Percentiles rank a stretch among this genome's conserved stretches.
Evolutionary conservation across 768 basidiomycete species (phyloP).

Genomic region (Lactarius psammicola): DNA sequence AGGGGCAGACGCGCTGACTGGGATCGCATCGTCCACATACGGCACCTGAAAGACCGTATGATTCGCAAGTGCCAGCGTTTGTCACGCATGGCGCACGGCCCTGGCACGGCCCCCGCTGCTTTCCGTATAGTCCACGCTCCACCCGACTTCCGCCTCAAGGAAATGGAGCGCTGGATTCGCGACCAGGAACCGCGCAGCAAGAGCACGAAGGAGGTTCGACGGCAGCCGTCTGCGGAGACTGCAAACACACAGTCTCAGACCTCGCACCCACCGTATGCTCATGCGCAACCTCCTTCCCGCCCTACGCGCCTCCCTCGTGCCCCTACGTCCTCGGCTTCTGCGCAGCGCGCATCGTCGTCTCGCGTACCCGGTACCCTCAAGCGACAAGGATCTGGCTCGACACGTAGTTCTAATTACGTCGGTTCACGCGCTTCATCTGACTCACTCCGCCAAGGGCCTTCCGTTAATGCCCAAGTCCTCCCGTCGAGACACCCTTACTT

Average conservation of each 20-base stretch:
- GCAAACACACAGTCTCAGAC: constrained; percentile 30
- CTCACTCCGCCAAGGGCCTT: constrained; percentile 18
- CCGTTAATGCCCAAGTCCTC: neutral
- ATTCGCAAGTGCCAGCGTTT: constrained; percentile 74
- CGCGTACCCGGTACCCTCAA: constrained; percentile 9
- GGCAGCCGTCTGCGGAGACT: constrained; percentile 41
- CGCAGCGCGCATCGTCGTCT: constrained; percentile 11
- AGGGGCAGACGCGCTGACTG: constrained; percentile 57
- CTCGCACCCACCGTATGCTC: constrained; percentile 25
- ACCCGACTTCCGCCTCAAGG: constrained; percentile 68
- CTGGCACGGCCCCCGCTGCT: constrained; percentile 40
- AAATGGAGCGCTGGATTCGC: constrained; percentile 77
- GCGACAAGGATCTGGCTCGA: constrained; percentile 23
- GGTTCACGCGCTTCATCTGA: constrained; percentile 23
- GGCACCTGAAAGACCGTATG: constrained; percentile 79
- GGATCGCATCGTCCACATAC: constrained; percentile 70
- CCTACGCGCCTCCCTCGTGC: constrained; percentile 4
- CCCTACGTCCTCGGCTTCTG: constrained; percentile 7
- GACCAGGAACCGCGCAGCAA: constrained; percentile 39
- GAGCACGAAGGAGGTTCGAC: constrained; percentile 20
- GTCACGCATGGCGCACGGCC: constrained; percentile 45
- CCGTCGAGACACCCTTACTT: constrained; percentile 12
- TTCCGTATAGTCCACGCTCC: constrained; percentile 71
- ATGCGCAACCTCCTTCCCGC: constrained; percentile 13
- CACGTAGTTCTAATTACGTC: constrained; percentile 27